A percentile compares a stretch with the other conserved stretches of the same genome.
phyloP scores from a whole-genome alignment of 2,329 filamentous ascomycete genomes.

The Neonectria coccinea region DNA sequence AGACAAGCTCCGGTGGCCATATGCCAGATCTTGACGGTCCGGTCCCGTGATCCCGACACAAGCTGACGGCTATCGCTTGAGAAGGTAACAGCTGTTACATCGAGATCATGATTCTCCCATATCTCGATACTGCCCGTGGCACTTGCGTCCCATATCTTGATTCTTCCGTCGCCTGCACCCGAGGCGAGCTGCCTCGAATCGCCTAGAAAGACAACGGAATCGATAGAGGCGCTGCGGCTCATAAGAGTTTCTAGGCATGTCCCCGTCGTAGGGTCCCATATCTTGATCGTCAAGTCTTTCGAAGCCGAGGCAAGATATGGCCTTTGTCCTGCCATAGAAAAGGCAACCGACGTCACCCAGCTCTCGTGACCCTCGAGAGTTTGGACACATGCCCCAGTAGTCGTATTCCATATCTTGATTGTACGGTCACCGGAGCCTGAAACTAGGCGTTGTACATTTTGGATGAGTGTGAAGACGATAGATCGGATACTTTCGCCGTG shows the following conservation, averaged over 20 bases:
- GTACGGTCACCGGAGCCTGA: conserved; percentile 10
- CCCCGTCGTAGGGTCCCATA: background rate
- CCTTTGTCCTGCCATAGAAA: background rate
- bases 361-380: background rate
- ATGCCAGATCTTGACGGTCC: conserved; percentile 17
- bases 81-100: conserved; percentile 13
- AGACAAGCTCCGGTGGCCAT: background rate
- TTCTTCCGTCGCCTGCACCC: background rate
- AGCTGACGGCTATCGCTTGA: conserved; percentile 12
- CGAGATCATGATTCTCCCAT: background rate
- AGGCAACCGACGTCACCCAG: background rate
- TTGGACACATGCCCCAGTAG: background rate
- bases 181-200: background rate
- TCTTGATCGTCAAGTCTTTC: background rate
- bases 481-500: conserved; percentile 14
- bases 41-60: background rate
- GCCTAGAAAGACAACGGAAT: conserved; percentile 14
- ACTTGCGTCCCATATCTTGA: background rate
- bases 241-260: background rate
- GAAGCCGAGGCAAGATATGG: background rate
- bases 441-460: background rate
- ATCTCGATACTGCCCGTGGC: background rate
- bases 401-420: conserved; percentile 12
- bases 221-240: background rate
- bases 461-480: conserved; percentile 13